Base-by-base conservation (phyloP, 345 rosid species). In the Eucalyptus globulus region DNA sequence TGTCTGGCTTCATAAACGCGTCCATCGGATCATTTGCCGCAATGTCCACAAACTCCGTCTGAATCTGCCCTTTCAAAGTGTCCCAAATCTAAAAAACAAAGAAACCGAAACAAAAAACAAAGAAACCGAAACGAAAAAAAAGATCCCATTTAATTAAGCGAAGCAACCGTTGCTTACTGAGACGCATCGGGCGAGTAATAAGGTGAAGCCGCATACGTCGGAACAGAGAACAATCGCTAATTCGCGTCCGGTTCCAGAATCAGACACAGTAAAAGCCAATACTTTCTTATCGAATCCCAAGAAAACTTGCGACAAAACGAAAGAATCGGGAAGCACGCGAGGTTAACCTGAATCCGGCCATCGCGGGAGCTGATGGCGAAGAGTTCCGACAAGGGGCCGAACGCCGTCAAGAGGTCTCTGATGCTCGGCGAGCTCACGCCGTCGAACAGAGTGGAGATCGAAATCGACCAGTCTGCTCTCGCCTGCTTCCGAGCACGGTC, bases 301-400 rank as follows among this genome's bases (percentile, higher is more conserved):
- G 76, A n/a, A 62, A 67, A 14, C 15, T 67, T 7, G 40, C 76
- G 21, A 15, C 11, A 1, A 15, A 67, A 67, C 37, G 29, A 13
- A 13, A 29, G 34, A 62, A 62, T 6, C 69, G 76, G 40, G 22
- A n/a, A n/a, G 76, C 76, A 67, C 22, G 40, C 5, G 76, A 67
- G 40, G 54, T 51, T 44, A 87, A 95, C 99, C 98, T 97, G 95
- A 87, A 97, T 94, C 89, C 98, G 93, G 88, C 98, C 99, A 92
- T 95, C 98, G 29, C 97, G 97, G 5, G 97, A 91, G 91, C 95
- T 93, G 90, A 97, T 91, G n/a, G 99, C 99, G 13, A 97, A 94
- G 90, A 96, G 94, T 88, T 97, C 97, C 80, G 96, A 86, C 3
- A 94, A 90, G 80, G 99, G 99, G 91, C 99, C 95, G 88, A 95